A percentile compares a stretch with the other conserved stretches of the same genome.
These are phyloP conservation scores for Posidonia australis DNA, from an alignment of 106 monocot genomes.

Conservation along the genomic window DNA sequence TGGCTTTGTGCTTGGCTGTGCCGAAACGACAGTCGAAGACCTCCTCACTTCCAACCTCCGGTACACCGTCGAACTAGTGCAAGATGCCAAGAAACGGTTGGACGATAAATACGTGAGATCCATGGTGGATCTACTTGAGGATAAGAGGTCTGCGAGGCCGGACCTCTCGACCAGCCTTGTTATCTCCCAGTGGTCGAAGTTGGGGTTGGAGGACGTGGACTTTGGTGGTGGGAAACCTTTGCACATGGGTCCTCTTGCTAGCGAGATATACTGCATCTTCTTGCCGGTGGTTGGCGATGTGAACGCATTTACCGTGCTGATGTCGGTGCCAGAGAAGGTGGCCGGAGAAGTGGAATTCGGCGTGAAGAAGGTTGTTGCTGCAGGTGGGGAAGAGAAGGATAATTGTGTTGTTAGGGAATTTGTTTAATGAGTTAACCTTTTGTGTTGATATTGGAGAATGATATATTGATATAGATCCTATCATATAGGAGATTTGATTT, in stretches of 20 bases:
- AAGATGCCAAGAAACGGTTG: slow-evolving; percentile 36
- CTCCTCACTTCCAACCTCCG: slow-evolving; percentile 22
- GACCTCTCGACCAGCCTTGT: slow-evolving; percentile 66
- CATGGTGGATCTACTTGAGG: slow-evolving; percentile 53
- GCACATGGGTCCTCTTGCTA: slow-evolving; percentile 71
- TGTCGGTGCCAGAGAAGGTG: slow-evolving; percentile 58
- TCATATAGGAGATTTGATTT: too few relatives aligned
- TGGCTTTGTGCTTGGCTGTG: slow-evolving; percentile 65
- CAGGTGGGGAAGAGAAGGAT: too few relatives aligned
- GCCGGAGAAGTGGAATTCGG: slow-evolving; percentile 45
- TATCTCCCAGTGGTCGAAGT: slow-evolving; percentile 82
- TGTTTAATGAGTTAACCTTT: too few relatives aligned
- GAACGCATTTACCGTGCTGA: slow-evolving; percentile 49
- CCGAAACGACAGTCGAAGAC: slow-evolving; percentile 33
- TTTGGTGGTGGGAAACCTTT: slow-evolving; percentile 65
- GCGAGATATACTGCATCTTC: slow-evolving; percentile 84
- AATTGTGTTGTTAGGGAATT: too few relatives aligned
- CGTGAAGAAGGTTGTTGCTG: slow-evolving; percentile 11
- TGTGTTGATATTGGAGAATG: too few relatives aligned
- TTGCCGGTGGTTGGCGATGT: slow-evolving; percentile 64
- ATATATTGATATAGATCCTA: too few relatives aligned
- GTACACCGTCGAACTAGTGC: slow-evolving; percentile 34
- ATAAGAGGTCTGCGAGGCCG: slow-evolving; percentile 29
- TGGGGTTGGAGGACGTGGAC: slow-evolving; percentile 79
- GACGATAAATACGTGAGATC: slow-evolving; percentile 46